Evolutionary conservation across 2,329 filamentous ascomycete species (phyloP), one percentile per base, ranked within the genome.

Genomic region (Ophiostoma ulmi): DNA sequence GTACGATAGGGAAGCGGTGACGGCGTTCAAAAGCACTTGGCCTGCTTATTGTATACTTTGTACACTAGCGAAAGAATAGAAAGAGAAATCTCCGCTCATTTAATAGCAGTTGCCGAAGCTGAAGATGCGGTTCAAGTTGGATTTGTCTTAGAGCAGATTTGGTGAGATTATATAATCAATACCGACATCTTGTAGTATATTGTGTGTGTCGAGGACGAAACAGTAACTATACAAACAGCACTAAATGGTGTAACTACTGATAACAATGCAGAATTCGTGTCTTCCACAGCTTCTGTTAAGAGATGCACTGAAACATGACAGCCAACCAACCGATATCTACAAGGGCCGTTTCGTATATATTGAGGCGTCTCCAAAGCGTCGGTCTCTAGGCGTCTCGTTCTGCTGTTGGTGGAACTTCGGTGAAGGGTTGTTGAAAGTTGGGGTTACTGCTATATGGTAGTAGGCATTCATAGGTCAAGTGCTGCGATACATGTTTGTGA

Each of bases 301-400:
- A 17, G 13, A 17, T 13, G 17, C 14, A 44, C 48, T 55, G 17
- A n/a, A 22, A 22, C 8, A 8, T 10, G 22, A 58, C 52, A 58
- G 52, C n/a, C 52, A 58, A 58, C 20, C 52, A 58, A 26, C 3
- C 17, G 6, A 6, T 20, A 17, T 58, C n/a, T 26, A 3, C n/a
- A 58, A 26, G n/a, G 39, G 39, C 39, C 10, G 52, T 58, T 58
- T 58, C 52, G 11, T n/a, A 58, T 58, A 58, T n/a, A 58, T 58
- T 58, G 39, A 26, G 48, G 52, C 52, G 52, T 58, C 52, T 17
- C 10, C n/a, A 31, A 31, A 31, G 31, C 31, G 5, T 48, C 6
- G n/a, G 44, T n/a, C 17, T 58, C 11, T 44, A 44, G 14, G 39
- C 5, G 7, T 44, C 39, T 44, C 14, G 48, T 2, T 55, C 8